Conservation (phyloP, 352 stramenopile genomes). For the Globisporangium heterothallicum region DNA sequence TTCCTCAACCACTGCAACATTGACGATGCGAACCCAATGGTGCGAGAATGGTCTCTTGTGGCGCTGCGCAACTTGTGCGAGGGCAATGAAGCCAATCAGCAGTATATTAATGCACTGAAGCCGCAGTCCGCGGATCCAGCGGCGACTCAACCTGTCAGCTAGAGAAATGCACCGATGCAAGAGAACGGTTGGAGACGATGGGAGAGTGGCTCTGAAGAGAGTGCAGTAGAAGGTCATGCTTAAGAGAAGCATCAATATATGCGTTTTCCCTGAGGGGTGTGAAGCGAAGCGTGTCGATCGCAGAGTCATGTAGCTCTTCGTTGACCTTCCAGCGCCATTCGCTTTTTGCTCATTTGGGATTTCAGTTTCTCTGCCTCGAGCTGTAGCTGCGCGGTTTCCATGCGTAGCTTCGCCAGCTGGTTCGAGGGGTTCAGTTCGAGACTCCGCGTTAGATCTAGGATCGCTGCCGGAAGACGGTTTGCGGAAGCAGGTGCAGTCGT, state of each 20-base stretch:
- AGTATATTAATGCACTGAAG: slow-evolving; percentile 55
- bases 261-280: no score
- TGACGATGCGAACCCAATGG: slow-evolving; percentile 80
- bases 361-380: slow-evolving; percentile 13
- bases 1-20: slow-evolving; percentile 90
- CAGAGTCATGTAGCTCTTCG: no score
- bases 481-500: neutral
- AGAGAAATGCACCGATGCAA: no score
- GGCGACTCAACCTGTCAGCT: neutral
- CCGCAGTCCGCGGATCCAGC: slow-evolving; percentile 45
- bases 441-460: slow-evolving; percentile 7
- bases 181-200: neutral
- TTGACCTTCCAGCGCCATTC: neutral
- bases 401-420: slow-evolving; percentile 6
- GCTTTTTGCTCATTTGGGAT: slow-evolving; percentile 1
- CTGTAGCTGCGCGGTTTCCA: slow-evolving; percentile 12
- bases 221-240: no score
- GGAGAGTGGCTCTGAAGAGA: no score
- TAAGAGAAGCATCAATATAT: no score
- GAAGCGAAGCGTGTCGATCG: no score
- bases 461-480: neutral
- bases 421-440: slow-evolving; percentile 8
- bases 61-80: slow-evolving; percentile 87
- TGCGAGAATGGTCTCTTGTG: slow-evolving; percentile 88
- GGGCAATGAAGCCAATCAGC: slow-evolving; percentile 70